Conservation (phyloP, 257 asterid genomes). For the Striga asiatica region DNA sequence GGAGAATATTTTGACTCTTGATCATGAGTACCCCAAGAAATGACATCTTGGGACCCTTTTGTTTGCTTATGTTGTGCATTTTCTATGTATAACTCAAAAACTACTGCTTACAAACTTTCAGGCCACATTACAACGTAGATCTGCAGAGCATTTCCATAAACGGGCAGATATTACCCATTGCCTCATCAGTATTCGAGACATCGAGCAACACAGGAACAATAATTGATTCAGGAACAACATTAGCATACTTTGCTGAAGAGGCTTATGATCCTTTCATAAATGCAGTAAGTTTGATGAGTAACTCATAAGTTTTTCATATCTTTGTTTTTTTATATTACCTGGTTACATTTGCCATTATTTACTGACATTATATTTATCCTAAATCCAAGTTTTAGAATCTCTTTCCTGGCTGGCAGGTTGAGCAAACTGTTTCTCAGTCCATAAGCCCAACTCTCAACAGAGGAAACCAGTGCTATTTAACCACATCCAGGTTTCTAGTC, state of each 20-base stretch:
- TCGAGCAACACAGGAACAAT: conserved; percentile 70
- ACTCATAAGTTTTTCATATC: background rate
- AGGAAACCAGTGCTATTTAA: conserved; percentile 78
- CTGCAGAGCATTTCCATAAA: conserved; percentile 76
- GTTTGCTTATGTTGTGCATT: no score
- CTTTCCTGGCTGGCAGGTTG: conserved; percentile 38
- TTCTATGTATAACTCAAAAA: no score
- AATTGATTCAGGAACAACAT: conserved; percentile 92
- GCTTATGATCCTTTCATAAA: conserved; percentile 72
- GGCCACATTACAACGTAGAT: conserved; percentile 91
- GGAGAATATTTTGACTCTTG: no score
- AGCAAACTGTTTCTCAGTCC: conserved; percentile 46
- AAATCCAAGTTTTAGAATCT: background rate
- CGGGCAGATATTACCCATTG: conserved; percentile 69
- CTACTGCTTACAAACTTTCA: conserved; percentile 11
- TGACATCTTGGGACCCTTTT: no score
- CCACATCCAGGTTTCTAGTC: conserved; percentile 58
- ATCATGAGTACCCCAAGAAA: no score
- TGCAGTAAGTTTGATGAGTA: conserved; percentile 43
- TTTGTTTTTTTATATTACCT: background rate
- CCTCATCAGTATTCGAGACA: conserved; percentile 64
- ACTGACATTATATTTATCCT: background rate
- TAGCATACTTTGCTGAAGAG: conserved; percentile 85
- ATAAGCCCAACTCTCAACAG: conserved; percentile 45
- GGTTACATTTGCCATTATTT: background rate